Base-by-base conservation (phyloP, 495 filamentous ascomycete genomes). In the Daldinia childiae region DNA sequence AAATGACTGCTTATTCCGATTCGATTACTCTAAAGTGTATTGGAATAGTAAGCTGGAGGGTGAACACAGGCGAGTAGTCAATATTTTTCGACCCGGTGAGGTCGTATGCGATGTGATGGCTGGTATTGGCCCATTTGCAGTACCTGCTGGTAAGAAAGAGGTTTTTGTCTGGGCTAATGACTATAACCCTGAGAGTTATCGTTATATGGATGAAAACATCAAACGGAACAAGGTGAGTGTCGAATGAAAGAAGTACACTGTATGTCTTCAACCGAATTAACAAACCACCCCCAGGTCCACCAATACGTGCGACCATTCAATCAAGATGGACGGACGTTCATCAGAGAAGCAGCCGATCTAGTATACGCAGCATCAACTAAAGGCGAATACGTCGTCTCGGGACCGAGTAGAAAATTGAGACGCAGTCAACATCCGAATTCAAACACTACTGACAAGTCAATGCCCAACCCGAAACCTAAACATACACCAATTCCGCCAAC, bases 101-200 rank as follows among this genome's bases (percentile, higher is more conserved):
- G 93, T 94, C 26, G 92, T 98, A 7, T 93, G 91, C 82, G 95
- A 99, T 78, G 92, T 98, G 66, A 99, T 99, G 95, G 94, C 95
- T 8, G 95, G 95, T 34, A 92, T 99, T 48, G 95, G 95, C 1
- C 95, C 95, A 1, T 99, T 99, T 78, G 94, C 94, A 30, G 83
- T 98, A 2, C 95, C 95, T 0, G 94, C 95, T 1, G 95, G 92
- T 27, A 95, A 90, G 82, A 94, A 91, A 79, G 87, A 87, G 51
- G 91, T 93, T n/a, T 95, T 97, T 71, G 94, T 98, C 39, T 97
- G 91, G 91, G 95, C 94, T 11, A 98, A 98, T 77, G 95, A 99
- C 76, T 87, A 98, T 75, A 99, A 99, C 74, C 95, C 95, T 4
- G 91, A 95, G 63, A 93, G 93, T 62, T 91, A 87, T 78, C 85